Conservation (phyloP, 2,329 filamentous ascomycete genomes). For the Elsinoe ampelina region DNA sequence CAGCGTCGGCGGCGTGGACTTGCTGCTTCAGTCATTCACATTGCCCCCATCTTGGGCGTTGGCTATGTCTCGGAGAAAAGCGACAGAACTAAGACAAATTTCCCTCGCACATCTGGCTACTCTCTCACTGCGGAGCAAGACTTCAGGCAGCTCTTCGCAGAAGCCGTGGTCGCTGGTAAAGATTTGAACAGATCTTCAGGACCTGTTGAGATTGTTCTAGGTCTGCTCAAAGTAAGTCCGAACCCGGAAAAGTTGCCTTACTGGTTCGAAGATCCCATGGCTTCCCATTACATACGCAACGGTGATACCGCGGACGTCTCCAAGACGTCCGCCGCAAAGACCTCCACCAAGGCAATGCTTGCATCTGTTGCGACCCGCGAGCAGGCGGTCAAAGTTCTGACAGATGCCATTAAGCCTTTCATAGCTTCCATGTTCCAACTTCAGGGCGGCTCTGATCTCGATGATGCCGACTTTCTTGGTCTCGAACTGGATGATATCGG, state of each 20-base stretch:
- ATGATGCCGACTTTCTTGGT: neutral
- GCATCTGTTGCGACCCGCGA: conserved; percentile 5
- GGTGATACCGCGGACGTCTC: neutral
- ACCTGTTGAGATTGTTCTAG: neutral
- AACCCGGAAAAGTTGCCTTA: neutral
- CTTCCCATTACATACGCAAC: neutral
- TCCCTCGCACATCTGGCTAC: conserved; percentile 26
- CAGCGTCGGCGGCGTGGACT: conserved; percentile 36
- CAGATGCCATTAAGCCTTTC: conserved; percentile 15
- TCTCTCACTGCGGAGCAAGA: conserved; percentile 33
- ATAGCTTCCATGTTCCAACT: neutral
- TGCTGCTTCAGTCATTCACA: conserved; percentile 42
- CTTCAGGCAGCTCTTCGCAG: conserved; percentile 44
- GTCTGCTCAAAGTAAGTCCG: neutral
- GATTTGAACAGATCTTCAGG: neutral
- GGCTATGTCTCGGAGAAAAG: conserved; percentile 28
- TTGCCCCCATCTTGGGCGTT: conserved; percentile 42
- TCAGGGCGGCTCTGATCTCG: neutral
- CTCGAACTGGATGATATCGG: conserved; percentile 24
- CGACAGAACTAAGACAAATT: conserved; percentile 4
- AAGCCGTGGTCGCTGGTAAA: conserved; percentile 38
- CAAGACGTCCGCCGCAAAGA: neutral
- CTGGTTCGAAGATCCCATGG: neutral
- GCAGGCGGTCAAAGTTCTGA: conserved; percentile 15
- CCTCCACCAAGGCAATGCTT: neutral